Conservation (phyloP, 257 asterid species). For the Solanum chiquidenum region DNA sequence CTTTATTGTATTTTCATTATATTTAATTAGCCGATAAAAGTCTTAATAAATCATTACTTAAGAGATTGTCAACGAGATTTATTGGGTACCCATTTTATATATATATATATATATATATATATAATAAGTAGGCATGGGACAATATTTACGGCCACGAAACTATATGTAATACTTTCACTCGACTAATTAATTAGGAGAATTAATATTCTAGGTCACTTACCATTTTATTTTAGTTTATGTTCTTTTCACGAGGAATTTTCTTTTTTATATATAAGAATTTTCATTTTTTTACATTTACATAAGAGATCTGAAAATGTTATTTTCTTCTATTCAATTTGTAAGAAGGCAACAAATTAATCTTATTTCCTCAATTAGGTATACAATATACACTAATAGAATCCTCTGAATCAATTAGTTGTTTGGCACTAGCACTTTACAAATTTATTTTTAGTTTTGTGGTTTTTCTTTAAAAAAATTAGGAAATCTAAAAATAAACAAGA, state of each 20-base stretch:
- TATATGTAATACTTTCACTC: too few species aligned
- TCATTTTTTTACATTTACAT: too few species aligned
- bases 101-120: too few species aligned
- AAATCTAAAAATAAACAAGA: too few species aligned
- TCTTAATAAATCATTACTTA: not conserved
- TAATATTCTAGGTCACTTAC: too few species aligned
- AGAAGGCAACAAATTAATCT: not conserved
- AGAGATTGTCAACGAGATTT: not conserved
- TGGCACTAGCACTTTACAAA: not conserved
- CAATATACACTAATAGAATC: not conserved
- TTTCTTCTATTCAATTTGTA: not conserved
- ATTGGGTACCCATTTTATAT: not conserved
- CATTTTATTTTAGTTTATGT: not conserved
- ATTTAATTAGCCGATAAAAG: not conserved
- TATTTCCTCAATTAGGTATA: not conserved
- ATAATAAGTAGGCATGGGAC: not conserved
- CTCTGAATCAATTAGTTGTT: too few species aligned
- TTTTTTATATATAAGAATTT: too few species aligned
- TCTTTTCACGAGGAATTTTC: not conserved
- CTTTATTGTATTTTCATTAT: not conserved
- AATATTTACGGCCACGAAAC: too few species aligned
- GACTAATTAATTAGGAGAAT: too few species aligned
- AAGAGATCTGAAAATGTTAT: not conserved
- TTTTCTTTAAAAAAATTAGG: too few species aligned
- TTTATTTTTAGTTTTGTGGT: too few species aligned